Conservation (phyloP, 2,329 filamentous ascomycete genomes). For the Colletotrichum eremochloae region DNA sequence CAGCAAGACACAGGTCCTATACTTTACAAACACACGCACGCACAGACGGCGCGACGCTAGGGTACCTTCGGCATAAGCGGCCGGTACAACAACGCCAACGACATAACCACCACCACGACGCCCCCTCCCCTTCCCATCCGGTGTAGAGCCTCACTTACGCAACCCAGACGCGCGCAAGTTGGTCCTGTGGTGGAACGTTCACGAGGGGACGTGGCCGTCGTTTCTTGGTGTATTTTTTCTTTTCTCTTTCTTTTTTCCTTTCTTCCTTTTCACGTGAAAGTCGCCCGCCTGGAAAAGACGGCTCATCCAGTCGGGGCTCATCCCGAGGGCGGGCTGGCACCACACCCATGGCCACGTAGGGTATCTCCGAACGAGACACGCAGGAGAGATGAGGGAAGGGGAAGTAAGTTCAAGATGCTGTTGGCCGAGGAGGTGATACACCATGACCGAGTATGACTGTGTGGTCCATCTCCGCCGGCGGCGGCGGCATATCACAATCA, state of each 20-base stretch:
- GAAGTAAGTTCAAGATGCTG: no score
- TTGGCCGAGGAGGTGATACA: background rate
- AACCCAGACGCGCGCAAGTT: background rate
- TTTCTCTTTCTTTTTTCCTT: no score
- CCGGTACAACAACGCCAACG: background rate
- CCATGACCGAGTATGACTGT: background rate
- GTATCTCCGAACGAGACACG: no score
- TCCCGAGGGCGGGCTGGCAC: no score
- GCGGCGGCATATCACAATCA: background rate
- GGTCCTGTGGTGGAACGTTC: background rate
- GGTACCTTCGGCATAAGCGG: conserved; percentile 25
- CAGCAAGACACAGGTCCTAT: background rate
- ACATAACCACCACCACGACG: conserved; percentile 6
- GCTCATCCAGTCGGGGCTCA: no score
- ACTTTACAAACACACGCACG: background rate
- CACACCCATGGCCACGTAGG: no score
- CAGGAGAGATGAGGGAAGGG: no score
- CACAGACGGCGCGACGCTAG: conserved; percentile 10
- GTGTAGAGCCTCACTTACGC: background rate
- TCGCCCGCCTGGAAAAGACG: no score
- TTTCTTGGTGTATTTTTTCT: background rate
- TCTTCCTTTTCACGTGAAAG: background rate
- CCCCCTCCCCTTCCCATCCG: background rate
- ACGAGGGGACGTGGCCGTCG: background rate
- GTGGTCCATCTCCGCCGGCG: background rate